A percentile compares a stretch with the other conserved stretches of the same genome.
Conservation (phyloP, 2,329 filamentous ascomycete genomes). For the Penicillium sp. region DNA sequence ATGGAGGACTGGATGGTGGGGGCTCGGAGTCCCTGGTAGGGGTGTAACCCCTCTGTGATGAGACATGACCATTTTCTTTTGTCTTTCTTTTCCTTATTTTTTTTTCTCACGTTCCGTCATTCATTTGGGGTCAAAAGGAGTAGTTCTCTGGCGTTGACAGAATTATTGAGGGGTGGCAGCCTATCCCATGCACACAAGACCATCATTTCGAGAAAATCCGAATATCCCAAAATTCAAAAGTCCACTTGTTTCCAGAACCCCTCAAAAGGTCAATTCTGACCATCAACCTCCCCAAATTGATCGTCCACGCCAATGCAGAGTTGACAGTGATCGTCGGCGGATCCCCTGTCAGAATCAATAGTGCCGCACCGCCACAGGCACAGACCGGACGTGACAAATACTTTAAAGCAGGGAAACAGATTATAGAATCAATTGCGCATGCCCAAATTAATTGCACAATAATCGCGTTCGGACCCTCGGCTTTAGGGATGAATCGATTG, state of each 20-base stretch:
- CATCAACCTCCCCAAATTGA: slow-evolving; percentile 4
- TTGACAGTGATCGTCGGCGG: slow-evolving; percentile 18
- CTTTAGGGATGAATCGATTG: too few species aligned
- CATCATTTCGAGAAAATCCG: not conserved
- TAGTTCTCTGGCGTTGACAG: slow-evolving; percentile 1
- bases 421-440: not conserved
- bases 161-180: not conserved
- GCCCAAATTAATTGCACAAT: not conserved
- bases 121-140: slow-evolving; percentile 6
- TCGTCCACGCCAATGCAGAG: slow-evolving; percentile 3
- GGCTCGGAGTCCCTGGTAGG: slow-evolving; percentile 52
- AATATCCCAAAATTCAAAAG: too few species aligned
- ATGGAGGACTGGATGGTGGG: slow-evolving; percentile 99
- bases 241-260: not conserved
- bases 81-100: slow-evolving; percentile 8
- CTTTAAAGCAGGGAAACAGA: not conserved
- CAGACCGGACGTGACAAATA: slow-evolving; percentile 23
- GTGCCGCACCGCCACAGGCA: slow-evolving; percentile 24
- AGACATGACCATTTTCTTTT: slow-evolving; percentile 23
- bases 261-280: not conserved
- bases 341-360: slow-evolving; percentile 24
- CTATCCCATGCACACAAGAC: not conserved
- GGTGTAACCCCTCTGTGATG: slow-evolving; percentile 17
- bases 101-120: not conserved
- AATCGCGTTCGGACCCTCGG: not conserved